Conservation (phyloP, 1,139 yeast genomes). For the Geotrichum phurueaensis region DNA sequence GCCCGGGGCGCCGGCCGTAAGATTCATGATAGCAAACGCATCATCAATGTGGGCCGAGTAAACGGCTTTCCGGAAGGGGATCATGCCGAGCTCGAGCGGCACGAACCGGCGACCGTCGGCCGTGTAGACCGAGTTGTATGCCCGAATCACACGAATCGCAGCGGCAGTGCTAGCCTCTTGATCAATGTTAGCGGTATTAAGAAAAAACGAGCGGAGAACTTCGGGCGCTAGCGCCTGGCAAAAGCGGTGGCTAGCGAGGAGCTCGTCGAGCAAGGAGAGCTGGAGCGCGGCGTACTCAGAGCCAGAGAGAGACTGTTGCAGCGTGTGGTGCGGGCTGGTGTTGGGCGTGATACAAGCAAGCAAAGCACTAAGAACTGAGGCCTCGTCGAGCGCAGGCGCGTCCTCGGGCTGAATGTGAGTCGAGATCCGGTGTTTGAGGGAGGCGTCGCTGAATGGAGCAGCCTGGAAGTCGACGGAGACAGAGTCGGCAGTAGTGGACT, state of each 20-base stretch:
- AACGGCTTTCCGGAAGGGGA: conserved; percentile 56
- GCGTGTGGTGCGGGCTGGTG: neutral
- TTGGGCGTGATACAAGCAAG: neutral
- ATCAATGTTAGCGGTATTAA: neutral
- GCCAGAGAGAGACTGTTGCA: neutral
- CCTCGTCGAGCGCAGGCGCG: neutral
- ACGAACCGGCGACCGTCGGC: conserved; percentile 1
- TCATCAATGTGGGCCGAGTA: conserved; percentile 54
- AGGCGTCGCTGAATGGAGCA: neutral
- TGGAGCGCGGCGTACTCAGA: neutral
- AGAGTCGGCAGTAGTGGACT: neutral
- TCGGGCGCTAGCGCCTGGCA: neutral
- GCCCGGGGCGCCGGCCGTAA: conserved; percentile 50
- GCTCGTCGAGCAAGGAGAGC: neutral
- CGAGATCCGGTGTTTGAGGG: conserved; percentile 8
- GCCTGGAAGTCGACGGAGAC: conserved; percentile 6
- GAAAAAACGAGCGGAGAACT: conserved; percentile 2
- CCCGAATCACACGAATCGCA: conserved; percentile 3
- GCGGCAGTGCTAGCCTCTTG: neutral
- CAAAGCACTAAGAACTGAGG: neutral
- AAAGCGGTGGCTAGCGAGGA: neutral
- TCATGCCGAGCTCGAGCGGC: conserved; percentile 42
- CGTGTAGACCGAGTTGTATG: conserved; percentile 1
- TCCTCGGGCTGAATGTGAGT: conserved; percentile 1
- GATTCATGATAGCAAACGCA: conserved; percentile 54